Evolutionary conservation across 257 asterid genomes (phyloP), one percentile per base, ranked within the genome.

Genomic region (Capsicum pubescens): DNA sequence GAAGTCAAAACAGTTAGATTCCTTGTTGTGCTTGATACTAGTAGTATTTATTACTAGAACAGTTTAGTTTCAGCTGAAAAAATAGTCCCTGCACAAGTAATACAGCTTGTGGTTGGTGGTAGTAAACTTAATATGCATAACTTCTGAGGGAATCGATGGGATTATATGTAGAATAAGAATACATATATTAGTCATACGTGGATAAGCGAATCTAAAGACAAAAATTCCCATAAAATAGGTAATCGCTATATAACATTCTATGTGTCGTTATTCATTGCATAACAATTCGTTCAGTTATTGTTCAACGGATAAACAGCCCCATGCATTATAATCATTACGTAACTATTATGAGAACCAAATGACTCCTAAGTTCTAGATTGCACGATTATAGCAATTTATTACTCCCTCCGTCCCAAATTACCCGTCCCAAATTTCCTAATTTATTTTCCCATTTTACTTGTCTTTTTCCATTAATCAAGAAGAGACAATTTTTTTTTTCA

Each of bases 301-400:
- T 64, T 64, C 46, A 64, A 26, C 9, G 9, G 17, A 12, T 32
- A 64, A 64, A 64, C 39, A 15, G 21, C 21, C 19, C 78, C 78
- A 15, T 69, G 32, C 78, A 69, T 39, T 69, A 16, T 69, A 9
- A 39, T 69, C 15, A 16, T 69, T 69, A 39, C 78, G 1, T 16
- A 42, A 69, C 78, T 69, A 69, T 54, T 69, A 42, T 17, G 55
- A 9, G 32, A 39, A 69, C 32, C 78, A 69, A 69, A 42, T 39
- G 32, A 69, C 55, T 69, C 78, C 78, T 39, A 39, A 69, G 54
- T 39, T 69, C 55, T 69, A 69, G 32, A 69, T 42, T 69, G 78
- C 78, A 69, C 1, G 78, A 42, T 17, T 69, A 42, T 42, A 69
- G 78, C 32, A 68, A 68, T 68, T 36, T 36, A 39, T 8, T 68